Evolutionary conservation across 164 flowering plant species (phyloP), one percentile per base, ranked within the genome.

Genomic region (Magnolia officinalis): DNA sequence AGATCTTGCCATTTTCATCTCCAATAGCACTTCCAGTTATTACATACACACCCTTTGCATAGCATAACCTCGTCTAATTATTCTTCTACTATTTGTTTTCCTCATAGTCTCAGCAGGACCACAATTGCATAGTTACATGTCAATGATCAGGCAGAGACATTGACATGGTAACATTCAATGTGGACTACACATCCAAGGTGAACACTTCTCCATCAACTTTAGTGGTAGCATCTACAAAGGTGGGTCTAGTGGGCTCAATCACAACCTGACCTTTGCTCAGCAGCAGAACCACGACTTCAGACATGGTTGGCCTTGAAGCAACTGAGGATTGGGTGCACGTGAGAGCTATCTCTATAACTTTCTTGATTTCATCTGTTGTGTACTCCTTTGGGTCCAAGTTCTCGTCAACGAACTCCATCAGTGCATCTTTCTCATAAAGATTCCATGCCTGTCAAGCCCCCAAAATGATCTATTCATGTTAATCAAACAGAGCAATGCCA

Each of bases 231-330:
- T 82, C 83, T 13, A 83, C 68, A 37, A 84, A 85, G 23, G 74
- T 59, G 19, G 87, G 86, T 72, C 68, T 79, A 1, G 69, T 76
- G 7, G 74, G 84, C 55, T 14, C 69, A 6, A 2, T 76, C 45
- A 68, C 78, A 1, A 63, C 0, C 9, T 70, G 16, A 1, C 80
- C 76, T 24, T 75, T 84, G 74, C 78, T 83, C 68, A 67, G 68
- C 1, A 87, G 79, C 77, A 83, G n/a, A 26, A 76, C 80, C 8
- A 83, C 79, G 3, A 85, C 81, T 79, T 87, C 88, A 23, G 90
- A 84, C 90, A 87, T 87, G 6, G 85, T 76, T 2, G 90, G 88
- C 78, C 90, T 84, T 20, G 61, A 45, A 45, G 85, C 67, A 50
- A 81, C 77, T 0, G 79, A 59, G 14, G 89, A 67, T 69, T 86